A percentile compares a stretch with the other conserved stretches of the same genome.
phyloP scores from a whole-genome alignment of 495 filamentous ascomycete species.

The Aspergillus asperescens region DNA sequence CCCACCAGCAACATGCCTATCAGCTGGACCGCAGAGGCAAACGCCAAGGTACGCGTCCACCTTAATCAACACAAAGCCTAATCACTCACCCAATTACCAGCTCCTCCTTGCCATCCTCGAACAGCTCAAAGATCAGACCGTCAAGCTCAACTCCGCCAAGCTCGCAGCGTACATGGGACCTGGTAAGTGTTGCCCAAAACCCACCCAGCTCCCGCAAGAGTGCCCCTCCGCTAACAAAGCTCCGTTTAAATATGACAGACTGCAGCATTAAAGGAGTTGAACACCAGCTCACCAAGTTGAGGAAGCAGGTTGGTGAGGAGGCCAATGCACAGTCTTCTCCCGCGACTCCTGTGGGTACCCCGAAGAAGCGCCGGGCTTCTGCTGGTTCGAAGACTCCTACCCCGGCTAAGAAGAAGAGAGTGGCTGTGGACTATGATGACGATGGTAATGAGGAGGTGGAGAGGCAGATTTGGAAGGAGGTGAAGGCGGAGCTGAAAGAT shows the following conservation, averaged over 20 bases:
- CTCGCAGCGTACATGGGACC: conserved; percentile 7
- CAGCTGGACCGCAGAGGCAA: conserved; percentile 4
- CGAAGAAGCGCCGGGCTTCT: background rate
- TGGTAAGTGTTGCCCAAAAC: no score
- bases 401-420: background rate
- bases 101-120: conserved; percentile 8
- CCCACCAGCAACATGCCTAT: background rate
- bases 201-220: no score
- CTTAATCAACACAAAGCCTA: background rate
- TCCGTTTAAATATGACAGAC: no score
- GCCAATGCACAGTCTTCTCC: no score
- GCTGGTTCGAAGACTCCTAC: background rate
- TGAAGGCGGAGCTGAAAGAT: no score
- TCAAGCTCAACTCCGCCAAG: background rate
- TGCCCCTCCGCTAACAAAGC: no score
- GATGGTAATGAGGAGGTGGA: background rate
- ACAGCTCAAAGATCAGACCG: background rate
- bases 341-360: background rate
- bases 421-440: background rate
- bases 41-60: background rate
- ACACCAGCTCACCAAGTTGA: background rate
- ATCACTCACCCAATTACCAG: background rate
- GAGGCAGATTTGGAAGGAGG: background rate
- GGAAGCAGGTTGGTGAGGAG: background rate
- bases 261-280: background rate